Evolutionary conservation across 2,329 filamentous ascomycete genomes (phyloP).

Genomic region (Cryphonectria parasitica): DNA sequence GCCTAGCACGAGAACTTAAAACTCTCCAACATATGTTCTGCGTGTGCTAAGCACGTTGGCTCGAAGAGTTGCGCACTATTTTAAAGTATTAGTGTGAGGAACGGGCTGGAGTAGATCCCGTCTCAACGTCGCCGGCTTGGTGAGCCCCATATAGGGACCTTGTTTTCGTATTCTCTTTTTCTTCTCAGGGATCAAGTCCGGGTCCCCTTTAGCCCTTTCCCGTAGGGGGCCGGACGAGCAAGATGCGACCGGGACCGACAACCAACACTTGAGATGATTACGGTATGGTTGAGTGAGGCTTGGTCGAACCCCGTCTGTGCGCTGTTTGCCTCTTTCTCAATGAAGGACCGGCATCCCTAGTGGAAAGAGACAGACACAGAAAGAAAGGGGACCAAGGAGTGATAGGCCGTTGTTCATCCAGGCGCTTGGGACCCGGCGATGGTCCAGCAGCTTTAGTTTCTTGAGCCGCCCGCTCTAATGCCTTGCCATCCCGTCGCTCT

Average conservation of each 20-base stretch:
- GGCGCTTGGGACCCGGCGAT: neutral
- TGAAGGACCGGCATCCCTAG: neutral
- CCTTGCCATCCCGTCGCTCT: neutral
- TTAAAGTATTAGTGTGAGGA: neutral
- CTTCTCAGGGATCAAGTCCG: neutral
- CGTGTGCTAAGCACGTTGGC: neutral
- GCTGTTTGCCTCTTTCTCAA: neutral
- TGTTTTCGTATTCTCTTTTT: neutral
- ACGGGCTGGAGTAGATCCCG: neutral
- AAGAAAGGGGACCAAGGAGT: neutral
- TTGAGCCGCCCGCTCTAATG: neutral
- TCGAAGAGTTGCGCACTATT: neutral
- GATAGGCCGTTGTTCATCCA: neutral
- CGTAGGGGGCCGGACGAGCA: neutral
- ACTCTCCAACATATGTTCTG: neutral
- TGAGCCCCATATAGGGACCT: neutral
- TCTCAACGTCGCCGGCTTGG: neutral
- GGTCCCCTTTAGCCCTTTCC: neutral
- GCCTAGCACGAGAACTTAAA: neutral
- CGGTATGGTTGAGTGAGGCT: neutral
- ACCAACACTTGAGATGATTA: neutral
- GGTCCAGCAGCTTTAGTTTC: neutral
- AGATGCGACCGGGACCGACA: neutral
- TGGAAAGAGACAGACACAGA: neutral
- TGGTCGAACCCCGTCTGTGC: neutral